Conservation (phyloP, 805 yeast species). For the Yamadazyma paraphyllophila region DNA sequence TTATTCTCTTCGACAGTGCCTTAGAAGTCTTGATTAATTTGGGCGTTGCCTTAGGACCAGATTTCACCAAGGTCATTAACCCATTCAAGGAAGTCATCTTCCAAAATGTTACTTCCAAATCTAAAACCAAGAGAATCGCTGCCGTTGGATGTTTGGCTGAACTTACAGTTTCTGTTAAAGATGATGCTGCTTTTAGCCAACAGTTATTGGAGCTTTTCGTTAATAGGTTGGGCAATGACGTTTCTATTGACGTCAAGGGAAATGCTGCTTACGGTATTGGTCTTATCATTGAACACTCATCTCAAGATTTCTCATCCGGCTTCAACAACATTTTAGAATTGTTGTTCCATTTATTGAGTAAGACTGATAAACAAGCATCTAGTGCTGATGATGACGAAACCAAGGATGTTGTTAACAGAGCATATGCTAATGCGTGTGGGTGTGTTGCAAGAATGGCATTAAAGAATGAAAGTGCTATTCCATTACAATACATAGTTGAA, state of each 20-base stretch:
- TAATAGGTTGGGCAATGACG: conserved; percentile 67
- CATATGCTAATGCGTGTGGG: conserved; percentile 93
- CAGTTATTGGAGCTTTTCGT: conserved; percentile 71
- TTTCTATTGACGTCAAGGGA: conserved; percentile 85
- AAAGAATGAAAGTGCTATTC: conserved; percentile 69
- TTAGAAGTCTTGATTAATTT: conserved; percentile 80
- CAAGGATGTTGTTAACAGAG: conserved; percentile 74
- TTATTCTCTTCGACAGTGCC: conserved; percentile 78
- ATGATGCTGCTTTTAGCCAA: conserved; percentile 60
- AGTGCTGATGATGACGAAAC: conserved; percentile 55
- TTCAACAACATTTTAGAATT: conserved; percentile 74
- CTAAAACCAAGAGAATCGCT: conserved; percentile 70
- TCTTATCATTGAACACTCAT: conserved; percentile 54
- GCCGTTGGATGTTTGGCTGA: conserved; percentile 92
- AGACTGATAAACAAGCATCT: conserved; percentile 54
- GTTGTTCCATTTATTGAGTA: conserved; percentile 75
- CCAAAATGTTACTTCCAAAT: conserved; percentile 53
- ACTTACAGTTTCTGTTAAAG: conserved; percentile 71
- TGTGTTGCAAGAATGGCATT: conserved; percentile 92
- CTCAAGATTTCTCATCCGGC: conserved; percentile 57
- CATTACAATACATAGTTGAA: conserved; percentile 66
- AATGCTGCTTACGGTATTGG: conserved; percentile 97
- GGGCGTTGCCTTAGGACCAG: conserved; percentile 73
- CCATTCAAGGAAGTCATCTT: conserved; percentile 67
- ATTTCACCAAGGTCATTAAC: conserved; percentile 69